Conservation (phyloP, 441 rosid species). For the Theobroma grandiflorum region DNA sequence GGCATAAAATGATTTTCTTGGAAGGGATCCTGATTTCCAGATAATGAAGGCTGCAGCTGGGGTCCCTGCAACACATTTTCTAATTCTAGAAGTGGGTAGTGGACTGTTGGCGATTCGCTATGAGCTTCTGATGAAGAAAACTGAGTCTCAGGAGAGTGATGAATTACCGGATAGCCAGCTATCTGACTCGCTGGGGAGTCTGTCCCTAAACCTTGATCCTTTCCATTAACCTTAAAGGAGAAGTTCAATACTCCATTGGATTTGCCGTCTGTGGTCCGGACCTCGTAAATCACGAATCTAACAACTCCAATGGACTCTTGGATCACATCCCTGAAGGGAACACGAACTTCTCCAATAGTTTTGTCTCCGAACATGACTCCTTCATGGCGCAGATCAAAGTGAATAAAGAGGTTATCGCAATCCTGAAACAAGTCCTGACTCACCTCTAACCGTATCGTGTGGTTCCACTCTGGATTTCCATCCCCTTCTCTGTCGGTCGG, state of each 20-base stretch:
- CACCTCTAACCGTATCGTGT: slow-evolving; percentile 51
- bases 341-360: slow-evolving; percentile 62
- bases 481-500: slow-evolving; percentile 57
- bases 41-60: slow-evolving; percentile 20
- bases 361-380: slow-evolving; percentile 64
- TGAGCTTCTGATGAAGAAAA: slow-evolving; percentile 25
- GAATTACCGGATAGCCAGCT: slow-evolving; percentile 41
- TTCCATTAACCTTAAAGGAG: slow-evolving; percentile 47
- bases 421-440: slow-evolving; percentile 29
- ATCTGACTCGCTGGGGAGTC: slow-evolving; percentile 22
- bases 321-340: slow-evolving; percentile 51
- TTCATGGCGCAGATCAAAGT: slow-evolving; percentile 54
- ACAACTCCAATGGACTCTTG: slow-evolving; percentile 41
- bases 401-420: slow-evolving; percentile 43
- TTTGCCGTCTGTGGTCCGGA: slow-evolving; percentile 49
- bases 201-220: slow-evolving; percentile 15
- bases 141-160: slow-evolving; percentile 29
- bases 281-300: slow-evolving; percentile 60
- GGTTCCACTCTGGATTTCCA: slow-evolving; percentile 70
- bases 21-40: slow-evolving; percentile 21
- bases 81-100: slow-evolving; percentile 34
- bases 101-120: slow-evolving; percentile 3
- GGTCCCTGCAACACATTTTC: slow-evolving; percentile 10
- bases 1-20: slow-evolving; percentile 37
- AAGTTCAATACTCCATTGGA: slow-evolving; percentile 62